Conservation (phyloP, 176 grass and related monocot species). For the Phyllostachys edulis region DNA sequence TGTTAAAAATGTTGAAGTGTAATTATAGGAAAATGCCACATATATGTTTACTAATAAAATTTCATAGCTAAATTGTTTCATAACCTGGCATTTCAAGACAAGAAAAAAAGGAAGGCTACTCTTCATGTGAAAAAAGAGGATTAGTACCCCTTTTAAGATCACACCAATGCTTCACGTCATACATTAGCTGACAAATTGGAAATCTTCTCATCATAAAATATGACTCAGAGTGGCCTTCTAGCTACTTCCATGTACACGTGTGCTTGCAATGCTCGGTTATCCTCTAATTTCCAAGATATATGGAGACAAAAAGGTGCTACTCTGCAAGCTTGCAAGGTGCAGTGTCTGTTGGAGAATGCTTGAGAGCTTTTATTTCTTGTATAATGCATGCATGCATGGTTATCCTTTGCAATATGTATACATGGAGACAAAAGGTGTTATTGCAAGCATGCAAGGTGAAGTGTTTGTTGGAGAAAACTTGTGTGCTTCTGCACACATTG, state of each 20-base stretch:
- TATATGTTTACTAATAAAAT: neutral
- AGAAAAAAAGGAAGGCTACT: neutral
- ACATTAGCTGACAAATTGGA: neutral
- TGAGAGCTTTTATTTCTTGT: neutral
- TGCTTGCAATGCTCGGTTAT: neutral
- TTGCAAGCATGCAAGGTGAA: constrained; percentile 32
- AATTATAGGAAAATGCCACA: neutral
- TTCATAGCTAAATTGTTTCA: neutral
- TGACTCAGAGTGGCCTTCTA: neutral
- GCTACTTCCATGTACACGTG: neutral
- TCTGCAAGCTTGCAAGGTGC: constrained; percentile 14
- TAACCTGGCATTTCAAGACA: neutral
- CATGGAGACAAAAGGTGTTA: neutral
- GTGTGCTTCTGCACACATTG: constrained; percentile 33
- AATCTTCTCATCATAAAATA: neutral
- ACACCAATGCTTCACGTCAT: neutral
- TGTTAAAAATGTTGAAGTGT: neutral
- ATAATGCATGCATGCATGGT: neutral
- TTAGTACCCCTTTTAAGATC: neutral
- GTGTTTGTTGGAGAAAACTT: constrained; percentile 54
- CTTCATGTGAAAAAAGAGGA: neutral
- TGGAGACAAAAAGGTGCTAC: neutral
- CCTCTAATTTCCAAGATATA: neutral
- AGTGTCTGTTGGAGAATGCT: constrained; percentile 22
- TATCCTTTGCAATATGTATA: neutral